Evolutionary conservation across 129 eudicot species (phyloP), one percentile per base, ranked within the genome.

Genomic region (Glebionis coronaria): DNA sequence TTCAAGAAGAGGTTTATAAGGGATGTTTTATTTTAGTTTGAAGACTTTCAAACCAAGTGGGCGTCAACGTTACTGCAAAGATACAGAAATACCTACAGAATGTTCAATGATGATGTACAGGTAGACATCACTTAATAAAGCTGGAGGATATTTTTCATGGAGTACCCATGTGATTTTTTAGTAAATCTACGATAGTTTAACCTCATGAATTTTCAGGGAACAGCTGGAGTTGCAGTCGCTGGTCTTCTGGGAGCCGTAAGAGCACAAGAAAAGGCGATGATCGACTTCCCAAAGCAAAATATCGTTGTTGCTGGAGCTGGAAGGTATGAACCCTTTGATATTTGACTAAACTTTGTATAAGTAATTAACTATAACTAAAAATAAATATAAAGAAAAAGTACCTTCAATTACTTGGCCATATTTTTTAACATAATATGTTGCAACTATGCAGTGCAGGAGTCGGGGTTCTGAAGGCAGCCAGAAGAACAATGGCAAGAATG

Each of bases 401-500:
- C 38, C 38, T 29, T 29, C 6, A 29, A 29, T 29, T 29, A 29
- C 38, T 29, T 29, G 6, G 65, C 16, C 23, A 44, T 20, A 16
- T 73, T 54, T 73, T 9, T 35, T 3, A 18, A 18, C 44, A 20
- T 40, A 28, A 70, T 66, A 51, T 56, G 52, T 13, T 67, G 14
- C n/a, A 15, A 61, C 50, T 82, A n/a, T n/a, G 59, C 95, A 92
- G 95, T 78, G 96, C 98, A 71, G 95, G 96, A 76, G 80, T 88
- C 52, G 96, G 96, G 49, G 98, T 92, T 76, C 89, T 92, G 19
- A 83, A 86, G 70, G 91, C 98, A 79, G 96, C 98, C 63, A 85
- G 96, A 82, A 88, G 88, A 82, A 92, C 98, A 35, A 92, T 92
- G 96, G 96, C 98, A 68, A 85, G 98, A 79, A 88, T 92, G 95